Conservation (phyloP, 257 asterid species). For the Parsonsia alboflavescens region DNA sequence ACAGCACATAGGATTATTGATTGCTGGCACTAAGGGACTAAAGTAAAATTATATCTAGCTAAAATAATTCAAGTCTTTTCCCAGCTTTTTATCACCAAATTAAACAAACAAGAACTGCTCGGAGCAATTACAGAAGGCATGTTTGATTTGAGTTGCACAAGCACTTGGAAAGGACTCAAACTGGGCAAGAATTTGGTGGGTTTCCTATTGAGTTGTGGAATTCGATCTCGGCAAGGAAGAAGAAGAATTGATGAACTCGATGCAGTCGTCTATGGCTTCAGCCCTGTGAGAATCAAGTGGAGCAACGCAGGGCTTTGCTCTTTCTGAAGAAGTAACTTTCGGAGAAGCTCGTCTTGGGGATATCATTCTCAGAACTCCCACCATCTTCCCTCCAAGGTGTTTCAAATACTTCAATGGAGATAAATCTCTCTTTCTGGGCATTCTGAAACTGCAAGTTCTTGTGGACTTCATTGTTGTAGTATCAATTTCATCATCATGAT, state of each 20-base stretch:
- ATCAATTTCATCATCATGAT: background rate
- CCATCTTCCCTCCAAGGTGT: conserved; percentile 25
- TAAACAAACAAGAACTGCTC: background rate
- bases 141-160: background rate
- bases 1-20: background rate
- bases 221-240: conserved; percentile 42
- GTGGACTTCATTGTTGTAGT: conserved; percentile 11
- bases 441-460: conserved; percentile 26
- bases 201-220: conserved; percentile 20
- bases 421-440: conserved; percentile 22
- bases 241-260: conserved; percentile 42
- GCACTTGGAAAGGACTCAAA: background rate
- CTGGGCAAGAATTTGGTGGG: background rate
- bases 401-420: conserved; percentile 25
- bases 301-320: conserved; percentile 20
- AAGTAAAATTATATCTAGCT: background rate
- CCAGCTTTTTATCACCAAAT: background rate
- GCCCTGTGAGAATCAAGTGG: conserved; percentile 39
- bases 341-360: conserved; percentile 22
- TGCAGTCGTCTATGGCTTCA: conserved; percentile 45
- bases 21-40: background rate
- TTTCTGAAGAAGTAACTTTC: conserved; percentile 31
- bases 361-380: conserved; percentile 19
- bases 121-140: background rate
- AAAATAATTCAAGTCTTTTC: background rate